Percentiles rank a stretch among this genome's conserved stretches.
Conservation (phyloP, 2,329 filamentous ascomycete species). For the Mycosphaerelloides madeirae region DNA sequence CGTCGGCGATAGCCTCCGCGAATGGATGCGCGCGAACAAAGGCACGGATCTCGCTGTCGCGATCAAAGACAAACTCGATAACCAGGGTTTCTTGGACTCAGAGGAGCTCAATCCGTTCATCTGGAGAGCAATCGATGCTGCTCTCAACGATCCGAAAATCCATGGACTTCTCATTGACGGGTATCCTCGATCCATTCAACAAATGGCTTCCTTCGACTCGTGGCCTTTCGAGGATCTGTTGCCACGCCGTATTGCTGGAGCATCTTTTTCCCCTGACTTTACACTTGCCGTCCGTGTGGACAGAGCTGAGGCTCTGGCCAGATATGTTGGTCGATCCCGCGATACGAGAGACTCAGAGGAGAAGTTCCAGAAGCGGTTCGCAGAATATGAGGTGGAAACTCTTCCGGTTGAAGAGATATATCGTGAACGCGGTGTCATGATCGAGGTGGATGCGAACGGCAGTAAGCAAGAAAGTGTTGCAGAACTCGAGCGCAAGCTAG, state of each 20-base stretch:
- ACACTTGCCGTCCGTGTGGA: constrained; percentile 1
- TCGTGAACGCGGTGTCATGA: too few species aligned
- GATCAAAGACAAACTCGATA: neutral
- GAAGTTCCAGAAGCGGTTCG: constrained; percentile 9
- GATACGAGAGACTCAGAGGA: neutral
- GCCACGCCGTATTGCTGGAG: neutral
- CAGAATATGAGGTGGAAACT: constrained; percentile 4
- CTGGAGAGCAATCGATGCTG: neutral
- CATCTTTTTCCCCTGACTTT: constrained; percentile 1
- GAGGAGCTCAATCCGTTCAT: too few species aligned
- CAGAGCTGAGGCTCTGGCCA: constrained; percentile 1
- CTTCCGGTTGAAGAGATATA: neutral
- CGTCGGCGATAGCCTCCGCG: constrained; percentile 7
- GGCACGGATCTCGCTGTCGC: neutral
- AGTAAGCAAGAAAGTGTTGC: too few species aligned
- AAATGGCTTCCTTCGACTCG: neutral
- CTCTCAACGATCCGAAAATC: too few species aligned
- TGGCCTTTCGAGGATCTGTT: neutral
- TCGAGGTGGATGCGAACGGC: too few species aligned
- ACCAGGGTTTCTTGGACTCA: neutral
- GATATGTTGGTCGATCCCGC: constrained; percentile 1
- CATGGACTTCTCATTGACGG: constrained; percentile 11
- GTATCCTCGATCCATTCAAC: too few species aligned
- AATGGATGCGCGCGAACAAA: neutral
- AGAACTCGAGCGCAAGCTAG: too few species aligned